Base-by-base conservation (phyloP, 2,329 filamentous ascomycete genomes). In the Colletotrichum lindemuthianum region DNA sequence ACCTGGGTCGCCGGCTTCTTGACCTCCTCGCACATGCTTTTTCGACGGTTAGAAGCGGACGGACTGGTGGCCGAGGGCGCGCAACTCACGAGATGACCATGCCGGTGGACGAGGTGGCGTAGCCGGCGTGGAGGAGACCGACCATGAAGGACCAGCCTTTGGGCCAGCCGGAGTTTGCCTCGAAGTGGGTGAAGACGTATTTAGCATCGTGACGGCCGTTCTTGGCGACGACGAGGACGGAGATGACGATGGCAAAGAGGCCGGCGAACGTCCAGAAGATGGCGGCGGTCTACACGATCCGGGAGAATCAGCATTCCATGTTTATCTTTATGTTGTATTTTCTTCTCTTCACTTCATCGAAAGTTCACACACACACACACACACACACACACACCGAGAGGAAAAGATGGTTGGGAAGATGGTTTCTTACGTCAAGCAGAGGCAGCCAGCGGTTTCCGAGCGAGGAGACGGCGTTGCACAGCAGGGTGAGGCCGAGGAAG, bases 261-360 rank as follows among this genome's bases (percentile, higher is more conserved):
- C 90, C 87, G 63, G 85, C 86, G 78, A 93, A 91, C 9, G 90
- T 92, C 88, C 89, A 91, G 78, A 88, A 89, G 68, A 92, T 88
- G 68, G 90, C 88, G 72, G 89, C 89, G 15, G 89, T 91, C 87
- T 90, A 69, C 24, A 24, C 24, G 24, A 24, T 24, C 24, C 24
- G 24, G 24, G 24, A 24, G 24, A 24, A 24, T 24, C 5, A 24
- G 24, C 24, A 24, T 24, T 24, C 24, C 24, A 5, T 24, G 24
- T 24, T 24, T 24, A 24, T 24, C 24, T 24, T 24, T 24, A 24
- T 24, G 24, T 24, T 1, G 24, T 0, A 24, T 24, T 24, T 24
- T 24, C 24, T 24, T 24, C 3, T 24, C 24, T 24, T 24, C 24
- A 24, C 24, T 24, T 24, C 4, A 5, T 4, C 24, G 24, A 24